Evolutionary conservation across 2,329 filamentous ascomycete species (phyloP).

Genomic region (Hypoxylon sp.): DNA sequence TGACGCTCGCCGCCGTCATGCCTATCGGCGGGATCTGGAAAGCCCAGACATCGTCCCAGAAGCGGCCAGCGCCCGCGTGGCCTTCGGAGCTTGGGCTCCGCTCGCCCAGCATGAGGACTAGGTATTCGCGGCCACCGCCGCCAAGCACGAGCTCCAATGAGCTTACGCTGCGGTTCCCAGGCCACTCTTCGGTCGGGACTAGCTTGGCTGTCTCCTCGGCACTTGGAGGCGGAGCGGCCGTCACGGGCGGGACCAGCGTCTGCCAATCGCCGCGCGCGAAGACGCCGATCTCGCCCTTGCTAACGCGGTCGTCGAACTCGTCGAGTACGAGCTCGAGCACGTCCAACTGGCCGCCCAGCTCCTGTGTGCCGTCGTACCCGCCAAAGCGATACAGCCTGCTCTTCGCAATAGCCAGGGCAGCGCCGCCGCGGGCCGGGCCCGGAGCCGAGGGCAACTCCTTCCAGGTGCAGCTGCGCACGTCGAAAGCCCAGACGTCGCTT

Average conservation of each 20-base stretch:
- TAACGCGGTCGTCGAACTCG: constrained; percentile 66
- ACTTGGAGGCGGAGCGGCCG: constrained; percentile 46
- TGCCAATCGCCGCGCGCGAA: constrained; percentile 69
- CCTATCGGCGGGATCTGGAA: constrained; percentile 72
- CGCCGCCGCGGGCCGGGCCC: constrained; percentile 75
- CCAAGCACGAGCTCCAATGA: constrained; percentile 69
- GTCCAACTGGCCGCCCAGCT: constrained; percentile 81
- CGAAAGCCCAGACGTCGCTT: constrained; percentile 84
- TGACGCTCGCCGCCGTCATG: constrained; percentile 69
- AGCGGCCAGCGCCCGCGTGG: constrained; percentile 67
- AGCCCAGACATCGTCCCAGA: constrained; percentile 74
- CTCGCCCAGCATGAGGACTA: constrained; percentile 75
- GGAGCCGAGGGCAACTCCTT: constrained; percentile 77
- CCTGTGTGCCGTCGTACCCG: constrained; percentile 79
- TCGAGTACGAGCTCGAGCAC: constrained; percentile 72
- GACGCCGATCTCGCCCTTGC: constrained; percentile 66
- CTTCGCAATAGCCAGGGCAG: constrained; percentile 75
- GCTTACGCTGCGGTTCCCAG: constrained; percentile 68
- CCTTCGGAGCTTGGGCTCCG: constrained; percentile 64
- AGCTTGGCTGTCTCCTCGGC: constrained; percentile 47
- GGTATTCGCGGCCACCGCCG: constrained; percentile 73
- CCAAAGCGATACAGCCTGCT: constrained; percentile 83
- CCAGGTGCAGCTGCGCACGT: constrained; percentile 76
- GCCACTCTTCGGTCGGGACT: constrained; percentile 59
- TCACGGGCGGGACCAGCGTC: constrained; percentile 61